Evolutionary conservation across 257 asterid species (phyloP).

Genomic region (Solanum medicagineum): DNA sequence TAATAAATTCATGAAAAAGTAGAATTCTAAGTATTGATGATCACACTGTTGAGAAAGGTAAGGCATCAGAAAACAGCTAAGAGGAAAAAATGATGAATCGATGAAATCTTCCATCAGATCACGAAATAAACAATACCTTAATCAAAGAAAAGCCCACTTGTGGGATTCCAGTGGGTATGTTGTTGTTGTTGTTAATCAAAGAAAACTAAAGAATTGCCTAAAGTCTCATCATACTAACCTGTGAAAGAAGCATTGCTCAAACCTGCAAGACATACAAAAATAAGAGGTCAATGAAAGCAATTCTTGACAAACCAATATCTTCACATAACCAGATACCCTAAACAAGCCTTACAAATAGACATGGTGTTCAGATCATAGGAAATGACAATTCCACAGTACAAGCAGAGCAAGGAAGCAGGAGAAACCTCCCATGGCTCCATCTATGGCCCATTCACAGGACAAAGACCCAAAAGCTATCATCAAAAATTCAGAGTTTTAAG

Average conservation of each 20-base stretch:
- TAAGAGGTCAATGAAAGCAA: slow-evolving; percentile 6
- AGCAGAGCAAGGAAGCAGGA: not conserved
- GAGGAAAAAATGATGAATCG: not conserved
- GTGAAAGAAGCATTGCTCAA: slow-evolving; percentile 55
- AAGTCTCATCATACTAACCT: slow-evolving; percentile 24
- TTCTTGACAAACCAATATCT: not conserved
- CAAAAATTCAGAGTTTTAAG: slow-evolving; percentile 1
- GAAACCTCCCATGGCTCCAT: not conserved
- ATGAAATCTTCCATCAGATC: not conserved
- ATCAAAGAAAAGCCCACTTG: not conserved
- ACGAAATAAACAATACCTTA: not conserved
- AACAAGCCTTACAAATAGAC: not conserved
- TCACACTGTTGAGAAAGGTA: not conserved
- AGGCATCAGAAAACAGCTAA: not conserved
- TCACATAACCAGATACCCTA: slow-evolving; percentile 1
- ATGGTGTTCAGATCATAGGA: not conserved
- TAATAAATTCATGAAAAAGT: not conserved
- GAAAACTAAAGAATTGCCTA: not conserved
- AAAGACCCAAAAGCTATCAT: not conserved
- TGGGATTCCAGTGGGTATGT: no score
- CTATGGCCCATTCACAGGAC: not conserved
- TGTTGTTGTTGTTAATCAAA: not conserved
- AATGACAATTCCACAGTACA: not conserved
- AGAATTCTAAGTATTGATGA: not conserved
- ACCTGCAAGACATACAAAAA: slow-evolving; percentile 42